A percentile compares a stretch with the other conserved stretches of the same genome.
Evolutionary conservation across 2,329 filamentous ascomycete species (phyloP).

Genomic region (Chalaropsis ovoidea): DNA sequence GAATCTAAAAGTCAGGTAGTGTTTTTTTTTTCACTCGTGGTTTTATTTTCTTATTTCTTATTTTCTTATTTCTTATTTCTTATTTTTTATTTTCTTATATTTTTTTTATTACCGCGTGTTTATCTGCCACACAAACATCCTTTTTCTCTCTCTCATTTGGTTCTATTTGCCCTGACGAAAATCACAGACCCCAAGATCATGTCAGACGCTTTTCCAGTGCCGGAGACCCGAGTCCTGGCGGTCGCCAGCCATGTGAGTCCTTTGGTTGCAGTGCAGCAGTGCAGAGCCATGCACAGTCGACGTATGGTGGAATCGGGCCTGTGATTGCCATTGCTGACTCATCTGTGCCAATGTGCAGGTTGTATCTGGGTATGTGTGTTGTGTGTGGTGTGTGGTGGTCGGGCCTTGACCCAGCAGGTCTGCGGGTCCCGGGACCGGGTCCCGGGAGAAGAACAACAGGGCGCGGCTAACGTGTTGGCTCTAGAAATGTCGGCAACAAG

Average conservation of each 20-base stretch:
- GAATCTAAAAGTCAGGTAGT: slow-evolving; percentile 6
- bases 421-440: not conserved
- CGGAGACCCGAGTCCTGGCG: slow-evolving; percentile 62
- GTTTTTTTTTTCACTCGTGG: slow-evolving; percentile 3
- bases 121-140: not conserved
- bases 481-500: slow-evolving; percentile 86
- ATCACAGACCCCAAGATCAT: slow-evolving; percentile 25
- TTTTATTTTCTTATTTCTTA: not conserved
- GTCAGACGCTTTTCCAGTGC: slow-evolving; percentile 33
- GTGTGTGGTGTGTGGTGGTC: not conserved
- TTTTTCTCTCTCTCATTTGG: not conserved
- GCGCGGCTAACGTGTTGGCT: not conserved
- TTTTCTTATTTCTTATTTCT: not conserved
- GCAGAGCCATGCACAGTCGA: not conserved
- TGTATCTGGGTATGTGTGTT: slow-evolving; percentile 36
- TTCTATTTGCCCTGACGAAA: not conserved
- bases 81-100: not conserved
- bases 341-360: slow-evolving; percentile 32
- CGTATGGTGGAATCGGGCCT: not conserved
- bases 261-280: not conserved
- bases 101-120: not conserved
- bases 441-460: not conserved
- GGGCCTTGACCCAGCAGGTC: not conserved
- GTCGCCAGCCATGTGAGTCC: slow-evolving; percentile 88
- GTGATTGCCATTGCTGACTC: slow-evolving; percentile 8